Conservation (phyloP, 257 asterid species). For the Henckelia pumila region DNA sequence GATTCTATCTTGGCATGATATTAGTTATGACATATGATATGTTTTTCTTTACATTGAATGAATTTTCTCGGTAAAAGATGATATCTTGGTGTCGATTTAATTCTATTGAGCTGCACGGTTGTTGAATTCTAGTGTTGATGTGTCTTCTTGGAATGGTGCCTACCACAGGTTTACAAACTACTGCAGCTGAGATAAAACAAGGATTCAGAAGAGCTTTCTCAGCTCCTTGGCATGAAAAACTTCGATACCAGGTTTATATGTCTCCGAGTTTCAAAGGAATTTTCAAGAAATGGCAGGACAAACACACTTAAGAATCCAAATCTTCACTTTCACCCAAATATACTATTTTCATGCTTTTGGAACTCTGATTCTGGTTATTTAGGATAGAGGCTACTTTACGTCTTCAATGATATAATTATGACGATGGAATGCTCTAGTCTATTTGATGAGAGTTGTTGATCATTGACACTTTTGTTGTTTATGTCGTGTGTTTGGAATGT, state of each 20-base stretch:
- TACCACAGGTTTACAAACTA: slow-evolving; percentile 55
- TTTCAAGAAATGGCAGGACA: slow-evolving; percentile 4
- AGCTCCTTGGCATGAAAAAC: slow-evolving; percentile 89
- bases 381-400: neutral
- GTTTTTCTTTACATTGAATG: neutral
- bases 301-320: neutral
- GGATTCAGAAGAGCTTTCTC: slow-evolving; percentile 87
- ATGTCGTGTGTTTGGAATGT: neutral
- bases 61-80: neutral
- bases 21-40: neutral
- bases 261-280: neutral
- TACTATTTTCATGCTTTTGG: too few species aligned
- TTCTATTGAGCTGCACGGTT: neutral
- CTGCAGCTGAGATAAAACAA: slow-evolving; percentile 73
- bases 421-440: neutral
- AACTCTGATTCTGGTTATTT: too few species aligned
- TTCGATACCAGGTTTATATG: slow-evolving; percentile 77
- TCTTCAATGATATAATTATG: neutral
- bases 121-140: neutral
- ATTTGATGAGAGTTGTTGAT: neutral
- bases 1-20: neutral
- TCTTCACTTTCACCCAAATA: too few species aligned
- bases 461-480: neutral
- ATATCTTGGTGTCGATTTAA: slow-evolving; percentile 11
- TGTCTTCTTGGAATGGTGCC: slow-evolving; percentile 20